Evolutionary conservation across 768 basidiomycete species (phyloP), one percentile per base, ranked within the genome.

Genomic region (Boletus insuetus): DNA sequence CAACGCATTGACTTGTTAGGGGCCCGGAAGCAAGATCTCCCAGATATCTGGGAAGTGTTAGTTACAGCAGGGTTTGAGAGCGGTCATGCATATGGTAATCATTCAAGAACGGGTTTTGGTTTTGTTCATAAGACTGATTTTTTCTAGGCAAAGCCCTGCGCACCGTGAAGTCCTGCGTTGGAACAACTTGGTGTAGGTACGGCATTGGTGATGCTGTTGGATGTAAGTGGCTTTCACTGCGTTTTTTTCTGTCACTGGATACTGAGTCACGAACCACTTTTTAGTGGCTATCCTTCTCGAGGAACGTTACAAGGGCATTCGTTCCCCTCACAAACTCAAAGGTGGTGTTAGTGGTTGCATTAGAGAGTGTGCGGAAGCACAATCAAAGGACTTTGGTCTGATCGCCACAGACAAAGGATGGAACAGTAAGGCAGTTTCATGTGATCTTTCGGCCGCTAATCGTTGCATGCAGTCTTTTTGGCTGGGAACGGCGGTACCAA

Each of bases 351-450:
- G 81, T 20, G 87, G 87, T 19, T 89, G 87, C 63, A 78, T 86
- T 0, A 78, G 87, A 17, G 88, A 89, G 64, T 91, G 88, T 56
- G 88, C 87, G 0, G 88, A 89, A 68, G 87, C 88, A 3, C 88
- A 91, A 61, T 74, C 74, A 13, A 87, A 82, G 64, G 87, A 89
- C 67, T 91, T 89, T 60, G 87, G 87, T 13, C 69, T 89, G 38
- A 89, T 89, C 53, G 87, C 87, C 2, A 87, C 86, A 0, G 84
- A 83, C 69, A 88, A 89, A 68, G 87, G 87, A n/a, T 89, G 87
- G 86, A 88, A 89, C 61, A 66, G 79, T 82, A 58, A 55, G 75
- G 16, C 22, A 13, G 26, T 13, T 12, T 6, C 16, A 8, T 29
- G 16, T 26, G 4, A 11, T 41, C 5, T 19, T 2, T 16, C 14